phyloP scores from a whole-genome alignment of 2,329 filamentous ascomycete species.

The Pseudogymnoascus sp. region DNA sequence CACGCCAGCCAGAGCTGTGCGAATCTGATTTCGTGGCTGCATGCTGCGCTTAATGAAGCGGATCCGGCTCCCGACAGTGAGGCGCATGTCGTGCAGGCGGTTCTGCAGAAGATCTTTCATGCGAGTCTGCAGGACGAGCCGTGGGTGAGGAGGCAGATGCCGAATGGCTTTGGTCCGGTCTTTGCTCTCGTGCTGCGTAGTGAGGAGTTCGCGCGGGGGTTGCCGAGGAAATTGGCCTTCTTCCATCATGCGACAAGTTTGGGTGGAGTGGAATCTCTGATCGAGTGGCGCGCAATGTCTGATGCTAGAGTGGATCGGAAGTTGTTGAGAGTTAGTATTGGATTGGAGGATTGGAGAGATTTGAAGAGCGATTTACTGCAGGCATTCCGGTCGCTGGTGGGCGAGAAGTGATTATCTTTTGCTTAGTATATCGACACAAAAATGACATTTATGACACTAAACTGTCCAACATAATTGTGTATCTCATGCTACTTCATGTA shows the following conservation, averaged over 20 bases:
- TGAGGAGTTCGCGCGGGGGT: slow-evolving; percentile 49
- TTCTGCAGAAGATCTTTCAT: slow-evolving; percentile 60
- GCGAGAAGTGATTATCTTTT: background rate
- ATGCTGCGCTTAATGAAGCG: slow-evolving; percentile 21
- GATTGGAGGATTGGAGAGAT: slow-evolving; percentile 81
- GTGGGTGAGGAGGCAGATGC: slow-evolving; percentile 87
- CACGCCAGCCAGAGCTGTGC: slow-evolving; percentile 67
- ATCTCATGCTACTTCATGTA: background rate
- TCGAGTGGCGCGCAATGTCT: slow-evolving; percentile 92
- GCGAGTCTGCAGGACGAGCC: slow-evolving; percentile 67
- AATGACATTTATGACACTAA: background rate
- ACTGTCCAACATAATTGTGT: background rate
- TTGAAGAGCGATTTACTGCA: slow-evolving; percentile 64
- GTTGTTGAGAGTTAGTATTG: slow-evolving; percentile 74
- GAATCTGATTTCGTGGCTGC: slow-evolving; percentile 64
- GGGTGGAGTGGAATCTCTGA: slow-evolving; percentile 87
- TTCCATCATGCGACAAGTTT: slow-evolving; percentile 95
- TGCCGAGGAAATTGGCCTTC: slow-evolving; percentile 71
- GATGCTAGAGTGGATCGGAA: slow-evolving; percentile 64
- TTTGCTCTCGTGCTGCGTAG: slow-evolving; percentile 65
- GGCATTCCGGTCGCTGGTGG: slow-evolving; percentile 44
- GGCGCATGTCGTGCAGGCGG: slow-evolving; percentile 38
- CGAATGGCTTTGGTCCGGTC: slow-evolving; percentile 79
- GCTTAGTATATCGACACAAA: background rate
- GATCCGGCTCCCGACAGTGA: slow-evolving; percentile 26